Conservation (phyloP, 73 alveolate genomes). For the Paramecium caudatum region DNA sequence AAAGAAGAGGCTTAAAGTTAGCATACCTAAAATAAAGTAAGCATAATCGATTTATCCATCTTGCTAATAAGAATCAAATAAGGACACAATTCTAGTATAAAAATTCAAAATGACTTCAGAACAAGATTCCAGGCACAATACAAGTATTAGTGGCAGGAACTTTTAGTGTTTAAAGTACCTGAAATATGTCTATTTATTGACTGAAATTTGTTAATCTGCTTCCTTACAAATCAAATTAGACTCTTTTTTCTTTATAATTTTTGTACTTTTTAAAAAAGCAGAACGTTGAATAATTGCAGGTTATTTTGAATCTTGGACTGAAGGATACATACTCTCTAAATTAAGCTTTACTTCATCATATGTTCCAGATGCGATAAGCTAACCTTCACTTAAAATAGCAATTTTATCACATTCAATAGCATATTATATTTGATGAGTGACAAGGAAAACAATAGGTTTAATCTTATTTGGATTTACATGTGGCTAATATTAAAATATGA, state of each 20-base stretch:
- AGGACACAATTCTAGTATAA: constrained; percentile 4
- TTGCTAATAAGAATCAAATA: neutral
- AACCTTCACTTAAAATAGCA: constrained; percentile 73
- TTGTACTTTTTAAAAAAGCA: neutral
- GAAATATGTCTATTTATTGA: neutral
- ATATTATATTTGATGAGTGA: constrained; percentile 83
- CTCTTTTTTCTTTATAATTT: neutral
- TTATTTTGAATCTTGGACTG: neutral
- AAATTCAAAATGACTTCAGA: constrained; percentile 2
- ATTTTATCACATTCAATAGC: constrained; percentile 74
- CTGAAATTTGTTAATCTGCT: neutral
- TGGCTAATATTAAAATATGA: constrained; percentile 61
- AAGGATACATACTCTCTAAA: neutral
- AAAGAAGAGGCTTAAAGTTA: neutral
- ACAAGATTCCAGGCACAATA: constrained; percentile 22
- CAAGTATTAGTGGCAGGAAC: neutral
- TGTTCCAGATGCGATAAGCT: constrained; percentile 64
- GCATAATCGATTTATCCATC: neutral
- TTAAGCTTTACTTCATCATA: constrained; percentile 30
- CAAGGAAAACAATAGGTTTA: constrained; percentile 78
- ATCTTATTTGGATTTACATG: neutral
- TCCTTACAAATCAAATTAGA: constrained; percentile 25
- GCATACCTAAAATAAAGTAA: neutral
- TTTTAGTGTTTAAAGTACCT: constrained; percentile 34
- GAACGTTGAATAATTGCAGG: too few species aligned